A percentile compares a stretch with the other conserved stretches of the same genome.
Conservation (phyloP, 306 rosid genomes). For the Elaeagnus macrophylla region DNA sequence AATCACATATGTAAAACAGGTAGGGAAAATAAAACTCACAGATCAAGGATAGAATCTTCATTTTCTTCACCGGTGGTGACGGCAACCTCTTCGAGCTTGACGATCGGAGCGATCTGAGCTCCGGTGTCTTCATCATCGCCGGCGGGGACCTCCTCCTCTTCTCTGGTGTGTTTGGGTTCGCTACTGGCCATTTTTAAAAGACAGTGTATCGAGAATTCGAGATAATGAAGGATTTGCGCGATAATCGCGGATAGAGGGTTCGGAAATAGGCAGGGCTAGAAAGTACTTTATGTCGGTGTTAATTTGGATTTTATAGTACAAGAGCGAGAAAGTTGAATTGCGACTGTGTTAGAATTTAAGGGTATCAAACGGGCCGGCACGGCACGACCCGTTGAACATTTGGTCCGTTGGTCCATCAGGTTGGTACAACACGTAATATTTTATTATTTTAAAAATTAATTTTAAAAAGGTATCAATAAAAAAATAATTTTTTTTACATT, state of each 20-base stretch:
- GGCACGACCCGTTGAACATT: no score
- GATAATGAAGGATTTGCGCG: no score
- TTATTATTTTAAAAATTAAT: no score
- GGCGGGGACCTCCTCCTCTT: constrained; percentile 66
- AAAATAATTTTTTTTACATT: no score
- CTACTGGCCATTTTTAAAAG: constrained; percentile 45
- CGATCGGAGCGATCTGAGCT: constrained; percentile 93
- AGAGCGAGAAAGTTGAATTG: no score
- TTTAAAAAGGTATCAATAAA: no score
- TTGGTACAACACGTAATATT: no score
- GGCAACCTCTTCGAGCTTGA: constrained; percentile 66
- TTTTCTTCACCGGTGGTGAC: constrained; percentile 78
- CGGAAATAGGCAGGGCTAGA: neutral
- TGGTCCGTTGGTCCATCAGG: no score
- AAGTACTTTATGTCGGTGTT: no score
- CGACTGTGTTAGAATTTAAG: no score
- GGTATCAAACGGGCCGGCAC: no score
- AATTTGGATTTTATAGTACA: no score
- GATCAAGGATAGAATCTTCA: constrained; percentile 71
- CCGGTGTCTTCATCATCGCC: constrained; percentile 97
- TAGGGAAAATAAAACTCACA: constrained; percentile 23
- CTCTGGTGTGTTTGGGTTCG: constrained; percentile 77
- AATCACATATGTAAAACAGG: neutral
- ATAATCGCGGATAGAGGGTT: neutral
- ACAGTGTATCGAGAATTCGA: neutral